Evolutionary conservation across 805 yeast species (phyloP).

Genomic region (Suhomyces vadensis): DNA sequence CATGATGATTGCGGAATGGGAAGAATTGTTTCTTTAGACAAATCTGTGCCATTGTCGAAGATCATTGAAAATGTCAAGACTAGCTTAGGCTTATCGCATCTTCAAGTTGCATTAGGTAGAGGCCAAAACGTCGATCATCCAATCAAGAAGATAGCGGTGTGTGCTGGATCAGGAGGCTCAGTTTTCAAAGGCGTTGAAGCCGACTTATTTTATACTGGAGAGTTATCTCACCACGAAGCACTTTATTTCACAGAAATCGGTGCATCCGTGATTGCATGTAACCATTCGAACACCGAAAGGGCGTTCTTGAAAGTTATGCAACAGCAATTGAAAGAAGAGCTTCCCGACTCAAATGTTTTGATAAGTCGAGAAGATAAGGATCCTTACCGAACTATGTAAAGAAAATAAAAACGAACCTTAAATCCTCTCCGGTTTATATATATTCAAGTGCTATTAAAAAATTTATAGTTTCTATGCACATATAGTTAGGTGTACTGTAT

Average conservation of each 20-base stretch:
- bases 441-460: too few species aligned
- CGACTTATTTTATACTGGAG: conserved; percentile 88
- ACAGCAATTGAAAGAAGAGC: conserved; percentile 47
- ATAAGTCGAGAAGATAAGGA: conserved; percentile 63
- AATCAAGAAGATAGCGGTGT: conserved; percentile 68
- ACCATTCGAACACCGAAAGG: conserved; percentile 92
- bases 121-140: conserved; percentile 25
- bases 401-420: neutral
- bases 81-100: conserved; percentile 49
- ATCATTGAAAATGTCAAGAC: conserved; percentile 55
- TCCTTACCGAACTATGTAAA: conserved; percentile 44
- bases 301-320: conserved; percentile 66
- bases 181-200: conserved; percentile 63
- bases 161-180: conserved; percentile 94
- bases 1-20: conserved; percentile 79
- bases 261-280: conserved; percentile 69
- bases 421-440: too few species aligned
- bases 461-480: too few species aligned
- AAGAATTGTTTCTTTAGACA: conserved; percentile 53
- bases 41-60: conserved; percentile 43
- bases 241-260: conserved; percentile 71
- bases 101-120: conserved; percentile 59
- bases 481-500: too few species aligned
- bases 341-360: conserved; percentile 44
- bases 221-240: conserved; percentile 90